Percentiles rank a stretch among this genome's conserved stretches.
Evolutionary conservation across 768 basidiomycete genomes (phyloP).

Genomic region (Coprinopsis sp.): DNA sequence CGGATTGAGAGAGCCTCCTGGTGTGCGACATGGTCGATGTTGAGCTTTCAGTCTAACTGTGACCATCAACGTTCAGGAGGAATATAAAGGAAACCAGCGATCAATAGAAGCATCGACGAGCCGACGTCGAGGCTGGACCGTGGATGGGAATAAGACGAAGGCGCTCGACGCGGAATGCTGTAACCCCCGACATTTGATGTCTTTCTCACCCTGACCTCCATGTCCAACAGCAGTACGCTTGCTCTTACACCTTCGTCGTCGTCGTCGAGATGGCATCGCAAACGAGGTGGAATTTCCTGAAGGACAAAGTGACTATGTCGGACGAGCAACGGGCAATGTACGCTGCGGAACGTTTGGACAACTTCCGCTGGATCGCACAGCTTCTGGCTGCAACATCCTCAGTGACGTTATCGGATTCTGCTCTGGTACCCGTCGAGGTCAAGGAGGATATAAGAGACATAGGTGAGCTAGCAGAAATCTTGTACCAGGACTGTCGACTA

Average conservation of each 20-base stretch:
- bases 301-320: slow-evolving; percentile 21
- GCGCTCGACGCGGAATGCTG: too few species aligned
- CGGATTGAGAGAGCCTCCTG: slow-evolving; percentile 35
- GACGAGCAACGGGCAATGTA: slow-evolving; percentile 47
- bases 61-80: slow-evolving; percentile 2
- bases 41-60: slow-evolving; percentile 3
- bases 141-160: background rate
- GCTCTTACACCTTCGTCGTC: background rate
- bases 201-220: too few species aligned
- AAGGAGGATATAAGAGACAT: slow-evolving; percentile 39
- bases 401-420: slow-evolving; percentile 34
- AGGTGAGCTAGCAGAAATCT: too few species aligned
- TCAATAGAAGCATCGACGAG: slow-evolving; percentile 7
- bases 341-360: slow-evolving; percentile 44
- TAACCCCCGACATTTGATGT: too few species aligned
- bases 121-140: background rate
- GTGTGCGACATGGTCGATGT: slow-evolving; percentile 33
- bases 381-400: slow-evolving; percentile 43
- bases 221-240: too few species aligned
- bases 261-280: background rate
- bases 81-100: background rate
- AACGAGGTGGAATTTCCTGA: too few species aligned
- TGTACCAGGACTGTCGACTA: background rate
- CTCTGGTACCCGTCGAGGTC: slow-evolving; percentile 35
- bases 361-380: slow-evolving; percentile 53